Evolutionary conservation across 768 basidiomycete species (phyloP).

Genomic region (Hortiboletus flavorubellus): DNA sequence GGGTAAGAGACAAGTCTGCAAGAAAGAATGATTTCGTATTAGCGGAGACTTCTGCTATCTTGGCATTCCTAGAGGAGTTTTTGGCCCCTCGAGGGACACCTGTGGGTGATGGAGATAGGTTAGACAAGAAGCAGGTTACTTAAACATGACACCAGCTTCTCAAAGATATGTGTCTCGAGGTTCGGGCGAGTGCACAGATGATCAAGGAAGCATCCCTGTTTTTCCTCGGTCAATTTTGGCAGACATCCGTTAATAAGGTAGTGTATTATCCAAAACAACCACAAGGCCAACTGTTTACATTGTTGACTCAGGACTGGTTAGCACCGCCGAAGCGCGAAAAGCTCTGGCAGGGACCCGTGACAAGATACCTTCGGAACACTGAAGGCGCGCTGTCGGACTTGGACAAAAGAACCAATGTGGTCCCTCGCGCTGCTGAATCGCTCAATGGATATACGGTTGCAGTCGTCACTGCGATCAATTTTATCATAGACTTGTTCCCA

Average conservation of each 20-base stretch:
- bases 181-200: slow-evolving; percentile 16
- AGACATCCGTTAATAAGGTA: slow-evolving; percentile 10
- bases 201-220: slow-evolving; percentile 25
- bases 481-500: slow-evolving; percentile 24
- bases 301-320: slow-evolving; percentile 19
- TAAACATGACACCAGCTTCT: slow-evolving; percentile 12
- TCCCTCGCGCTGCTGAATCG: slow-evolving; percentile 10
- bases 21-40: slow-evolving; percentile 14
- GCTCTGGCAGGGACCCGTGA: slow-evolving; percentile 16
- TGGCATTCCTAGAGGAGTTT: slow-evolving; percentile 22
- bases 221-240: slow-evolving; percentile 12
- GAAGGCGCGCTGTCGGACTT: slow-evolving; percentile 16
- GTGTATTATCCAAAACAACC: background rate
- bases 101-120: slow-evolving; percentile 7
- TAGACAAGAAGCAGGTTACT: background rate
- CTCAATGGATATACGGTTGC: slow-evolving; percentile 17
- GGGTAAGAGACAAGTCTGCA: slow-evolving; percentile 13
- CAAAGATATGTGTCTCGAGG: slow-evolving; percentile 18
- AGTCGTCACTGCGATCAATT: slow-evolving; percentile 17
- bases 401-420: slow-evolving; percentile 6
- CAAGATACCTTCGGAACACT: slow-evolving; percentile 22
- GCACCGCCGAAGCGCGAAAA: slow-evolving; percentile 19
- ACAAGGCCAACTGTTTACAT: background rate
- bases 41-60: slow-evolving; percentile 26
- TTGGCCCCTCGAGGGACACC: slow-evolving; percentile 10